A percentile compares a stretch with the other conserved stretches of the same genome.
phyloP scores from a whole-genome alignment of 352 stramenopile genomes.

The Phytopythium mirpurense region DNA sequence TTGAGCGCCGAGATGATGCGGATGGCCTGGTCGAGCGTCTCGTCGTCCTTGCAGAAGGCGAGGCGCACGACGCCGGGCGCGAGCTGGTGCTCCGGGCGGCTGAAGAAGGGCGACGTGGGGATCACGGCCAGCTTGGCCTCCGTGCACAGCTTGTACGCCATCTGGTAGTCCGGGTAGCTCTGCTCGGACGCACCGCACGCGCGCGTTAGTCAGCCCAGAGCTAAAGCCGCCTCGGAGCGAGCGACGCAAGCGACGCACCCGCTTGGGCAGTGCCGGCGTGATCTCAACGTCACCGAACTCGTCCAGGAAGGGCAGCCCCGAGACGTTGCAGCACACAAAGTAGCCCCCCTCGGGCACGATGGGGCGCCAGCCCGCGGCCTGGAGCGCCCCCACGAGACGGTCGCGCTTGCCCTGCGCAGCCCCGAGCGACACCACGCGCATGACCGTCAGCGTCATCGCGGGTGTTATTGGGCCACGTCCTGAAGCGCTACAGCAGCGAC shows the following conservation, averaged over 20 bases:
- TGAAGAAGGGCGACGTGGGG: conserved; percentile 93
- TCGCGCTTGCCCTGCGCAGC: conserved; percentile 70
- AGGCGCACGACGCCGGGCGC: conserved; percentile 84
- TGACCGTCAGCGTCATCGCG: no score
- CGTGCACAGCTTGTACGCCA: conserved; percentile 88
- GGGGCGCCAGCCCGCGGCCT: conserved; percentile 77
- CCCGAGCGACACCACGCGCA: no score
- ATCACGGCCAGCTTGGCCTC: conserved; percentile 91
- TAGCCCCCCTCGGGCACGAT: conserved; percentile 94
- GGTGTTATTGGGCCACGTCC: no score
- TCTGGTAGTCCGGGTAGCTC: conserved; percentile 84
- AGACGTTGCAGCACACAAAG: conserved; percentile 91
- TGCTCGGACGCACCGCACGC: conserved; percentile 16
- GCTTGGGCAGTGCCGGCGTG: conserved; percentile 42
- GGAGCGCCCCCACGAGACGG: conserved; percentile 79
- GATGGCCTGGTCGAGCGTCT: conserved; percentile 87
- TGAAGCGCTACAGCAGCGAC: not conserved
- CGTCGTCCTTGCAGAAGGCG: conserved; percentile 96
- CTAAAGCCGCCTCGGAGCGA: no score
- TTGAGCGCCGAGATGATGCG: conserved; percentile 59
- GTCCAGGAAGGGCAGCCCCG: conserved; percentile 59
- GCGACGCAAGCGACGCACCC: no score
- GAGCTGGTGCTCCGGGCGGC: conserved; percentile 68
- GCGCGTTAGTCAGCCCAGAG: not conserved
- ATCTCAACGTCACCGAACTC: conserved; percentile 60